Base-by-base conservation (phyloP, 768 basidiomycete genomes). In the Cystofilobasidium bisporidii region DNA sequence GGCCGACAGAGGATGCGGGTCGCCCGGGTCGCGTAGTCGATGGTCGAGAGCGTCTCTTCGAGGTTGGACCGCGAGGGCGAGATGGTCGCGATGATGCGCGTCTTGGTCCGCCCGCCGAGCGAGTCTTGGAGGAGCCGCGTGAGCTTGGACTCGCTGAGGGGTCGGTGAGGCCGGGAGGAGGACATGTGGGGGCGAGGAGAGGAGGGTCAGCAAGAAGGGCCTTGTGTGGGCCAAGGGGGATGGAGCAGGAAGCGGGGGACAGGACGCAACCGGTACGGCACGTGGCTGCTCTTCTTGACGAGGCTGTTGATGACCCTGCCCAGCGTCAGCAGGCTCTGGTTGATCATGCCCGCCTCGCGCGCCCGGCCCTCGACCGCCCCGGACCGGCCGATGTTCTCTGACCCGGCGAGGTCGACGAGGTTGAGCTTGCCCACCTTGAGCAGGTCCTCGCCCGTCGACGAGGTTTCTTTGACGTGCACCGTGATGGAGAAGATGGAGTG, bases 51-150 rank as follows among this genome's bases (percentile, higher is more conserved):
- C 0, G 96, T 98, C 78, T 98, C 96, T 77, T 99, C 96, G 79
- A 94, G 83, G 75, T 94, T 97, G 30, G 86, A 89, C 28, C 89
- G 85, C 6, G 91, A 89, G 0, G 96, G 94, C 12, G 91, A 94
- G 73, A 97, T 84, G 9, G 96, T 98, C 0, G 93, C 96, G 70
- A 99, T 89, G 74, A 99, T 91, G 73, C 91, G 94, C 0, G 96
- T 99, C 79, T 97, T 98, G 9, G 96, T 99, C 38, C 86, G 83
- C 0, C 96, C 96, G 9, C 96, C 96, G 6, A 99, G 82, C n/a
- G 96, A 99, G 78, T 99, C 96, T 86, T 98, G 94, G 5, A 99
- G 82, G 14, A 99, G 82, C 41, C 96, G 89, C 18, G 96, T 99
- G 63, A 99, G 86, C 75, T 98, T 98, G 3, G 94, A 97, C 78